Evolutionary conservation across 495 filamentous ascomycete species (phyloP), one percentile per base, ranked within the genome.

Genomic region (Polyplosphaeria fusca): DNA sequence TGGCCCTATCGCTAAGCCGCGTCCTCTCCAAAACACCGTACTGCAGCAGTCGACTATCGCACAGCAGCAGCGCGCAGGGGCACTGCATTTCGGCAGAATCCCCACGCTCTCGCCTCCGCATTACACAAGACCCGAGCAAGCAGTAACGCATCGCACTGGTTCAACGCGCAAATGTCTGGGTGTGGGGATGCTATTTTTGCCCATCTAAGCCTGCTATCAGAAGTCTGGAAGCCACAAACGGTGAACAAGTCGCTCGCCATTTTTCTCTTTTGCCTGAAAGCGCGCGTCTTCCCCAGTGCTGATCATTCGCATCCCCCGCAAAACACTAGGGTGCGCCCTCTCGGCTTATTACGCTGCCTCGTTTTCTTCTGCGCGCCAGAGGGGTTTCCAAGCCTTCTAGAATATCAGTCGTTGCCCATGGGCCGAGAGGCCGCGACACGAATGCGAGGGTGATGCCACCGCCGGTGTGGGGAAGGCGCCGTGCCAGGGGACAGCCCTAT

Each of bases 291-390:
- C 41, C 59, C 59, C 26, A 30, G 59, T 26, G 59, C 35, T 32
- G 59, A 62, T 62, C 59, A 38, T 32, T 28, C 59, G 47, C 52
- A 62, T 62, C 59, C 59, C 59, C 59, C 59, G 47, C 52, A 56
- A 57, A 48, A 38, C 7, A 13, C 58, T 46, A 30, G 57, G 57
- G 25, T 43, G 28, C 13, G 11, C 23, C 22, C 25, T 52, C 45
- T 42, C 25, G 58, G 51, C 39, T 61, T 44, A 54, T 47, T 41
- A 49, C 3, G 16, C 35, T 2, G 7, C 24, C 20, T 42, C 39
- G 13, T 46, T 47, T 32, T 40, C 32, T 41, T 32, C 25, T 52
- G 30, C n/a, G n/a, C n/a, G n/a, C n/a, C n/a, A n/a, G n/a, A n/a
- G n/a, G n/a, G n/a, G n/a, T n/a, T n/a, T n/a, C n/a, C n/a, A n/a